Evolutionary conservation across 805 yeast species (phyloP).

Genomic region (Scheffersomyces ergatensis): DNA sequence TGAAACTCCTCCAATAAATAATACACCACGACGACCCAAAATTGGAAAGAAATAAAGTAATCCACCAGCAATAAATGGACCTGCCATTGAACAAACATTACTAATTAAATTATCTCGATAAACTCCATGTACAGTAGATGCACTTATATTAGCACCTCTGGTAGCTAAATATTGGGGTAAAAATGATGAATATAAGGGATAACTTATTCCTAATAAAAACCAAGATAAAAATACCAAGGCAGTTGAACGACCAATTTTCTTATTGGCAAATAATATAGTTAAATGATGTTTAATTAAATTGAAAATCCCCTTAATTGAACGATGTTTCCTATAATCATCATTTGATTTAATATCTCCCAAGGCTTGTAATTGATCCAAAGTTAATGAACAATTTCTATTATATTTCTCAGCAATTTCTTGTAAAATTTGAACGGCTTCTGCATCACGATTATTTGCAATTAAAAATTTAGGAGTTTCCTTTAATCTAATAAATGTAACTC

Average conservation of each 20-base stretch:
- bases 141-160: slow-evolving; percentile 49
- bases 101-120: slow-evolving; percentile 50
- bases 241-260: slow-evolving; percentile 39
- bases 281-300: slow-evolving; percentile 33
- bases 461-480: slow-evolving; percentile 59
- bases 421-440: slow-evolving; percentile 43
- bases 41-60: slow-evolving; percentile 21
- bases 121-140: slow-evolving; percentile 33
- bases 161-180: slow-evolving; percentile 50
- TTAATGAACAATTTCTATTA: slow-evolving; percentile 40
- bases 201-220: slow-evolving; percentile 55
- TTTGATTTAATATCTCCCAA: slow-evolving; percentile 39
- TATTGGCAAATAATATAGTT: slow-evolving; percentile 42
- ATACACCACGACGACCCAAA: slow-evolving; percentile 56
- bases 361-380: slow-evolving; percentile 42
- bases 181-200: slow-evolving; percentile 53
- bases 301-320: slow-evolving; percentile 15
- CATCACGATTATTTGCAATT: slow-evolving; percentile 52
- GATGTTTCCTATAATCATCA: slow-evolving; percentile 17
- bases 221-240: slow-evolving; percentile 44
- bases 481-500: slow-evolving; percentile 33
- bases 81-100: slow-evolving; percentile 45
- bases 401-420: slow-evolving; percentile 47
- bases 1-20: slow-evolving; percentile 51
- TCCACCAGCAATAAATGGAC: slow-evolving; percentile 52